Base-by-base conservation (phyloP, 2,329 filamentous ascomycete species). In the Penicillium capsulatum region DNA sequence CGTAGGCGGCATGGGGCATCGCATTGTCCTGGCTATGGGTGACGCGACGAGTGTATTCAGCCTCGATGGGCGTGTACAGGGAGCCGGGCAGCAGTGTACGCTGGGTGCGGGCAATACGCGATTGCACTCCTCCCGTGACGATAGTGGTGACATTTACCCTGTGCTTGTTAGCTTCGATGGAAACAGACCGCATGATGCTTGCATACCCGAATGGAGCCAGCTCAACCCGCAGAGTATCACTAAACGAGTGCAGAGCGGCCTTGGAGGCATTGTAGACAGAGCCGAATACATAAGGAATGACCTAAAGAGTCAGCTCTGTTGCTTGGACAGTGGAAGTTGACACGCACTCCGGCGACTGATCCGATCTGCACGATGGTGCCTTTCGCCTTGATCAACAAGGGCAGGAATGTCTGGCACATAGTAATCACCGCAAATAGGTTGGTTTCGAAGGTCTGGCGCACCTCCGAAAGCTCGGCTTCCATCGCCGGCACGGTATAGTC, bases 71-170 rank as follows among this genome's bases (percentile, higher is more conserved):
- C 15, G 69, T 47, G 54, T 79, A 81, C 15, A 77, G 62, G 0
- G 71, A 76, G 31, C 68, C 66, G 7, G 65, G 59, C 2, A 66
- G 63, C 7, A 82, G 55, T 3, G 60, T 57, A 17, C 76, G 67
- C 10, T 75, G 58, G 4, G 63, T 68, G n/a, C 77, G 68, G 3
- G 75, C 73, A 49, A 82, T 79, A 20, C 75, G 75, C 29, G 71
- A 75, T 54, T 75, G 72, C 20, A 82, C 78, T 7, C 79, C 78
- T 7, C 79, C 79, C 1, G 79, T 81, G 5, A 81, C 66, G 19
- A 76, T 64, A 2, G 75, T 72, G 40, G 70, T 72, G 24, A 79
- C 71, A 27, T 70, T 66, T 44, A 76, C 70, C 9, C 70, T 72
- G 31, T 27, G 7, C 5, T 5, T 31, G 16, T 31, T 6, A 17